Evolutionary conservation across 306 rosid species (phyloP), one percentile per base, ranked within the genome.

Genomic region (Malus domestica): DNA sequence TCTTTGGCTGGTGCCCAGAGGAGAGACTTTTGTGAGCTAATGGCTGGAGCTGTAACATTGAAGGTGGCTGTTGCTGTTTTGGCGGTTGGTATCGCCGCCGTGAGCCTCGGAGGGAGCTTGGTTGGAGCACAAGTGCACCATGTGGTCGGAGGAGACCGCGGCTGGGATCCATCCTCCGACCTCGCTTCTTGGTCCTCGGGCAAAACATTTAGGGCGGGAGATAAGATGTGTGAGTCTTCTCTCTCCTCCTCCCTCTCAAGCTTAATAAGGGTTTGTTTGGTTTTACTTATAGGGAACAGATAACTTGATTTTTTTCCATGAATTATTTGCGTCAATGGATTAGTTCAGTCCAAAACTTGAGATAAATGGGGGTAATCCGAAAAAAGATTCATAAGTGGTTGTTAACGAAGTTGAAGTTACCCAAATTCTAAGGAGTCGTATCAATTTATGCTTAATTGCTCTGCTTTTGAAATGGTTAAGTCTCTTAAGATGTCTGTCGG

Each of bases 91-190:
- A 46, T 32, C 67, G 22, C 55, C 69, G 27, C 73, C 0, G 58
- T 58, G 73, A 69, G 67, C 76, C 70, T 88, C 6, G 79, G 71
- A 14, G 88, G 81, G 46, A 75, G 13, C 35, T 20, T 78, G 73
- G 84, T 78, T 20, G 84, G 10, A 61, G 89, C 86, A 35, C 84
- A 76, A 63, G 78, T 86, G 68, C 90, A 87, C 80, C 98, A 93
- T 76, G 90, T 93, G 10, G 95, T 90, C 5, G 98, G 98, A 33
- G 97, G 87, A 23, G 98, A 89, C 63, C 90, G 88, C 59, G 97
- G 98, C 1, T 93, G 98, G 98, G 98, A 93, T 72, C 88, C 86
- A 2, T 68, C 80, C 22, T 67, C 93, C 8, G 82, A 83, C 81
- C 81, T 93, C 71, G 20, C 68, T 52, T 84, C 93, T 6, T 91